Conservation (phyloP, 129 eudicot genomes). For the carrot (Daucus carota) region DH1_v3.0 NC_030383.2:63955501-63956000, state of each 20-base stretch:
- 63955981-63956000: too few species aligned
- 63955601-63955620: conserved; percentile 60
- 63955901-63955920: too few species aligned
- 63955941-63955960: too few species aligned
- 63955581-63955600: conserved; percentile 54
- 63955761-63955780: conserved; percentile 6
- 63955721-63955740: background rate
- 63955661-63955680: background rate
- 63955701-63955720: conserved; percentile 4
- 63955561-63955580: conserved; percentile 53
- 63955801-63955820: background rate
- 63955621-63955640: conserved; percentile 29
- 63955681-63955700: conserved; percentile 10
- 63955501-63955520: conserved; percentile 60
- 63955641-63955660: conserved; percentile 3
- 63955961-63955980: too few species aligned
- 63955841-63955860: background rate
- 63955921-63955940: too few species aligned
- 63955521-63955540: conserved; percentile 26
- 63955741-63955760: conserved; percentile 7
- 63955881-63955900: background rate
- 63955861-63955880: background rate
- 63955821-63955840: background rate
- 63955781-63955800: background rate
- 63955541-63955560: conserved; percentile 26